phyloP scores from a whole-genome alignment of 2,329 filamentous ascomycete genomes.

The Elsinoe batatas region DNA sequence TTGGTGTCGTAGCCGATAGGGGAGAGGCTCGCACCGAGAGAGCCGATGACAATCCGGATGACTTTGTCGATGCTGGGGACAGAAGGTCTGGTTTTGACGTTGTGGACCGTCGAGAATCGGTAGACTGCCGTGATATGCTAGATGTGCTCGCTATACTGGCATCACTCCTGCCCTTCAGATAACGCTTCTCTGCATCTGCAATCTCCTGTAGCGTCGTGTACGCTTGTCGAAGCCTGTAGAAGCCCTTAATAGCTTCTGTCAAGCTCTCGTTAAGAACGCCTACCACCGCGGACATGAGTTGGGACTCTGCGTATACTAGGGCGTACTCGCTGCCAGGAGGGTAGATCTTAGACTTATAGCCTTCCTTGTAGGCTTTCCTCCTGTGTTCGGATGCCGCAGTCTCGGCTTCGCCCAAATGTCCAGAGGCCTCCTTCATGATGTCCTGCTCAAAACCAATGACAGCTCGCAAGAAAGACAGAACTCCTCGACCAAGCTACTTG shows the following conservation, averaged over 20 bases:
- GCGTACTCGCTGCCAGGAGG: constrained; percentile 78
- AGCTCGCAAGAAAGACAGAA: constrained; percentile 75
- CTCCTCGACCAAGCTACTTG: constrained; percentile 60
- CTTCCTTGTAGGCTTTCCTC: constrained; percentile 60
- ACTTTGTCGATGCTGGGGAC: neutral
- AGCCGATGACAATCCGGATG: neutral
- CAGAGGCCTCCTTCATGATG: constrained; percentile 73
- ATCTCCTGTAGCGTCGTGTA: constrained; percentile 74
- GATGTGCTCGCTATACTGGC: constrained; percentile 4
- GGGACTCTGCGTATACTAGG: constrained; percentile 71
- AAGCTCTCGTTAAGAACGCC: constrained; percentile 86
- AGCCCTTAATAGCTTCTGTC: constrained; percentile 81
- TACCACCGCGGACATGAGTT: constrained; percentile 82
- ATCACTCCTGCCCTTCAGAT: constrained; percentile 32
- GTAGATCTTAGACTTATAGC: constrained; percentile 57
- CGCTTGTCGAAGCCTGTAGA: constrained; percentile 85
- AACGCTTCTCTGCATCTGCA: constrained; percentile 60
- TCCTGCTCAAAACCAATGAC: constrained; percentile 87
- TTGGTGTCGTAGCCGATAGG: neutral
- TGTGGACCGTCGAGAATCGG: neutral
- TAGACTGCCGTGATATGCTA: constrained; percentile 8
- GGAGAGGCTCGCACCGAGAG: neutral
- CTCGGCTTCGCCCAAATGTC: constrained; percentile 65
- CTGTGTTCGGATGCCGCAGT: constrained; percentile 65
- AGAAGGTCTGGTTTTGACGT: neutral